These are phyloP conservation scores for Colletotrichum noveboracense DNA, from an alignment of 2,329 filamentous ascomycete genomes.

Conservation along the genomic window DNA sequence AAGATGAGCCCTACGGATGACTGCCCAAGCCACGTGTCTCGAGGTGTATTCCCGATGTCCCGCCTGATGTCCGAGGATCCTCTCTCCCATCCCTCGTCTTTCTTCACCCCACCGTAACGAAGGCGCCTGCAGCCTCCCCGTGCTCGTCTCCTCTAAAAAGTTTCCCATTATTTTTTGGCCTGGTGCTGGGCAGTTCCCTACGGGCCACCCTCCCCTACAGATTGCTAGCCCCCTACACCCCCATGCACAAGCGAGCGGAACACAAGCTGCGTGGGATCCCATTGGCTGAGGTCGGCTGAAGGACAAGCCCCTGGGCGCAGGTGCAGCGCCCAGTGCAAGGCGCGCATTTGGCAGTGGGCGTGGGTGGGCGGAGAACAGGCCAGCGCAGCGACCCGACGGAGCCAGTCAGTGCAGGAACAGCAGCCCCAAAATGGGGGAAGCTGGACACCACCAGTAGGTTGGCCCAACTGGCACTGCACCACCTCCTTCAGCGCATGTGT, in stretches of 20 bases:
- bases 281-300: conserved; percentile 7
- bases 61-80: conserved; percentile 16
- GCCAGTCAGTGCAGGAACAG: conserved; percentile 20
- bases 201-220: background rate
- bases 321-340: background rate
- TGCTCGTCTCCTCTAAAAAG: background rate
- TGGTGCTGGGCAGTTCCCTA: conserved; percentile 2
- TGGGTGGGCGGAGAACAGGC: conserved; percentile 13
- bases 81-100: background rate
- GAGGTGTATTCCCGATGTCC: conserved; percentile 5
- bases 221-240: background rate
- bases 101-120: background rate
- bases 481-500: background rate
- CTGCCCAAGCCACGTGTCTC: background rate
- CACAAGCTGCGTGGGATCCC: background rate
- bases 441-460: background rate
- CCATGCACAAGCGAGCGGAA: conserved; percentile 5
- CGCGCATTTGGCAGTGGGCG: background rate
- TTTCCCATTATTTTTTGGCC: conserved; percentile 2
- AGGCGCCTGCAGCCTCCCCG: conserved; percentile 15
- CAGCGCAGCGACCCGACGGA: conserved; percentile 1
- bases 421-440: conserved; percentile 13
- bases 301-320: conserved; percentile 3
- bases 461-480: background rate
- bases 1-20: background rate